Percentiles rank a stretch among this genome's conserved stretches.
phyloP scores from a whole-genome alignment of 2,329 filamentous ascomycete genomes.

The Penicillium vulpinum region DNA sequence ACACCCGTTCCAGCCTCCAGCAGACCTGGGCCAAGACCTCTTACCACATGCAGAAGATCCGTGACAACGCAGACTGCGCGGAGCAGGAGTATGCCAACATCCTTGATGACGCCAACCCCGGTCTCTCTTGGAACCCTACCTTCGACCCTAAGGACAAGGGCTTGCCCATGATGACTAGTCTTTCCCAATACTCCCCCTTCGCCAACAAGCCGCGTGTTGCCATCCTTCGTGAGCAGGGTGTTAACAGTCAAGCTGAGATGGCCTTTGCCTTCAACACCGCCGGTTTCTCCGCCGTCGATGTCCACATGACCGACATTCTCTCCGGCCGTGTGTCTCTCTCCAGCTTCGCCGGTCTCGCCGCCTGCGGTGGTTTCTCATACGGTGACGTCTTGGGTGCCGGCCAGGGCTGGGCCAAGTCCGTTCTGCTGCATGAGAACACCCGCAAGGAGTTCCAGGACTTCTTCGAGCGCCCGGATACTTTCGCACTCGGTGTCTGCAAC shows the following conservation, averaged over 20 bases:
- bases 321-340: slow-evolving; percentile 75
- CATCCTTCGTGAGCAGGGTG: slow-evolving; percentile 91
- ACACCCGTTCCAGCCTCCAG: slow-evolving; percentile 73
- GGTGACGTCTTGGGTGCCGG: slow-evolving; percentile 92
- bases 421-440: slow-evolving; percentile 76
- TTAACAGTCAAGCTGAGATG: slow-evolving; percentile 97
- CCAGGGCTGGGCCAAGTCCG: slow-evolving; percentile 92
- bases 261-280: slow-evolving; percentile 91
- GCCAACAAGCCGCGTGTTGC: slow-evolving; percentile 73
- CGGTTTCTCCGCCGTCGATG: slow-evolving; percentile 87
- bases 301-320: slow-evolving; percentile 93
- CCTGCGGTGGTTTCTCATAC: slow-evolving; percentile 97
- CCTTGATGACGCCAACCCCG: slow-evolving; percentile 72
- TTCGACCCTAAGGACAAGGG: slow-evolving; percentile 78
- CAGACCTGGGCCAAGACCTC: slow-evolving; percentile 87
- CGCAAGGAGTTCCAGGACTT: slow-evolving; percentile 78
- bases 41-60: slow-evolving; percentile 82
- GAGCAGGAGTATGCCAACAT: slow-evolving; percentile 79
- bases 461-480: slow-evolving; percentile 86
- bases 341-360: slow-evolving; percentile 83
- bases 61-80: slow-evolving; percentile 85
- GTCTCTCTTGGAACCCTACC: slow-evolving; percentile 78
- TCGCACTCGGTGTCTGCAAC: slow-evolving; percentile 92
- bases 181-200: slow-evolving; percentile 59
- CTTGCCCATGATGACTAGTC: slow-evolving; percentile 65